A percentile compares a stretch with the other conserved stretches of the same genome.
Conservation (phyloP, 75 land plant species). For the Pinus tabuliformis region DNA sequence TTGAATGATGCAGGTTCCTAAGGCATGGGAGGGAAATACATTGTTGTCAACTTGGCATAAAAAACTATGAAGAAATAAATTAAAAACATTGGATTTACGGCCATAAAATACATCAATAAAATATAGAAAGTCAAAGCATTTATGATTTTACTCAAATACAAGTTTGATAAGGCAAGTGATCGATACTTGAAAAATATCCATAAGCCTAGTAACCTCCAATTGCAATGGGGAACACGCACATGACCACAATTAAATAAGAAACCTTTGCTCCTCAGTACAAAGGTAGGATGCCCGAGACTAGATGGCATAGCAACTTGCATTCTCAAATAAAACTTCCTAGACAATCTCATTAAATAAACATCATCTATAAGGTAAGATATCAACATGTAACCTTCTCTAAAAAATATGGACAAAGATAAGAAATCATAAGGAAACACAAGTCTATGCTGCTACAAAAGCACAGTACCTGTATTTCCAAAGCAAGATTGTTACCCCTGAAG, state of each 20-base stretch:
- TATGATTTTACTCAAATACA: no score
- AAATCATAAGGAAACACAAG: neutral
- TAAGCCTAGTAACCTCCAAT: constrained; percentile 56
- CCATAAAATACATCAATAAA: no score
- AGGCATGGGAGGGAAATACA: neutral
- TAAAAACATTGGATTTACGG: neutral
- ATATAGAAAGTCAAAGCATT: no score
- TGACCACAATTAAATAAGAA: constrained; percentile 36
- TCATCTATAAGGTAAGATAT: neutral
- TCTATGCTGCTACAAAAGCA: neutral
- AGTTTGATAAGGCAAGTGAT: neutral
- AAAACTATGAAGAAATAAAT: neutral
- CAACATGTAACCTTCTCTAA: neutral
- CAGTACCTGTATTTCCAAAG: constrained; percentile 59
- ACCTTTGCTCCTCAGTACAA: constrained; percentile 49
- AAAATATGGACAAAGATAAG: neutral
- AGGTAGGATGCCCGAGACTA: constrained; percentile 48
- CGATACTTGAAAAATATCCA: constrained; percentile 19
- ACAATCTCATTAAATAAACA: neutral
- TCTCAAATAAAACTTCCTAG: neutral
- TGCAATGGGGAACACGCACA: constrained; percentile 51
- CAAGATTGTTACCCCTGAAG: constrained; percentile 66
- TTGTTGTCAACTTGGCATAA: neutral
- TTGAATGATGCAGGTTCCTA: neutral
- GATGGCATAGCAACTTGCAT: constrained; percentile 62